Conservation (phyloP, 139 green algal species). For the Chlorella sp. region DNA sequence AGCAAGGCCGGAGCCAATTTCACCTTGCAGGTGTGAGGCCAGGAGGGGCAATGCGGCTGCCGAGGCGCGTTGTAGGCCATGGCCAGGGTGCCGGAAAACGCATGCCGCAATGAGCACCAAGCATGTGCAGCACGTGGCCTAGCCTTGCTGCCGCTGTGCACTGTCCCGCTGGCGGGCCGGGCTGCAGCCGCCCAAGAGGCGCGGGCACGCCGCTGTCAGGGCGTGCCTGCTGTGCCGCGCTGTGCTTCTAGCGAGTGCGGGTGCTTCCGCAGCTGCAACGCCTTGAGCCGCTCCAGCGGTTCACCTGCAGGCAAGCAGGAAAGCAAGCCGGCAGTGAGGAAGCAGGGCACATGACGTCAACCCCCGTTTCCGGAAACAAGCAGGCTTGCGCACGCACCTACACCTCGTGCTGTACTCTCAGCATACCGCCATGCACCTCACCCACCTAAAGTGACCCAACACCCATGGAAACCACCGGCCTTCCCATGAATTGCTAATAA, state of each 20-base stretch:
- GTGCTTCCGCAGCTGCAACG: neutral
- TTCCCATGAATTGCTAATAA: neutral
- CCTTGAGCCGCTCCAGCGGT: neutral
- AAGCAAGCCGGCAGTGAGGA: neutral
- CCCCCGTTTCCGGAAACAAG: neutral
- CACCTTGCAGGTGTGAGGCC: neutral
- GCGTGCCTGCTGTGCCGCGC: neutral
- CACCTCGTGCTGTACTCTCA: neutral
- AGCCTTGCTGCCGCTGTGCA: neutral
- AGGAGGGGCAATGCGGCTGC: neutral
- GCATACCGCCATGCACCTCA: neutral
- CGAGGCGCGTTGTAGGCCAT: neutral
- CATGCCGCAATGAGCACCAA: neutral
- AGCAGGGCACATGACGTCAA: neutral
- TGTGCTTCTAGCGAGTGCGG: neutral
- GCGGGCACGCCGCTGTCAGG: neutral
- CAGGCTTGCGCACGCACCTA: neutral
- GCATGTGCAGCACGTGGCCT: neutral
- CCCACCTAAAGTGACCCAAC: neutral
- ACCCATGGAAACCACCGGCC: neutral
- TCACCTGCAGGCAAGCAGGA: neutral
- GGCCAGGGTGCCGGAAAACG: neutral
- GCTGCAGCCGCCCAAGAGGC: neutral
- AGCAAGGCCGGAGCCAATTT: neutral
- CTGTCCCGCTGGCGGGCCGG: neutral